Evolutionary conservation across 768 basidiomycete genomes (phyloP).

Genomic region (Suillus lakei): DNA sequence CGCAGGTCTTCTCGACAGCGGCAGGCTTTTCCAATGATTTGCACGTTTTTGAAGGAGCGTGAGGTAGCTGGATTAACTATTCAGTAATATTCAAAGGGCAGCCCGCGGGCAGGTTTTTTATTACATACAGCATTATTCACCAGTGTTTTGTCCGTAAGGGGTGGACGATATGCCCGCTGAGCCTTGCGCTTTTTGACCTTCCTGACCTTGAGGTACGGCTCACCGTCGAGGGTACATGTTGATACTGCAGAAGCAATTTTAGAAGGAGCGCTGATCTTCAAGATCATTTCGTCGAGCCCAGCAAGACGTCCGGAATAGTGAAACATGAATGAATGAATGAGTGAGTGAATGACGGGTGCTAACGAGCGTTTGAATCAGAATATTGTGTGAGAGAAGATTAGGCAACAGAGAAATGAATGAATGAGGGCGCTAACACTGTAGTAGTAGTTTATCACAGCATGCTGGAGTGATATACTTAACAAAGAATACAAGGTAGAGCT

Average conservation of each 20-base stretch:
- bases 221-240: constrained; percentile 23
- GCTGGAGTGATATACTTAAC: neutral
- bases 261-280: constrained; percentile 36
- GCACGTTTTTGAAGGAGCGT: constrained; percentile 4
- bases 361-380: constrained; percentile 19
- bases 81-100: constrained; percentile 19
- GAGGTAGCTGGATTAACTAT: constrained; percentile 12
- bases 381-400: too few relatives aligned
- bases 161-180: constrained; percentile 28
- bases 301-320: constrained; percentile 47
- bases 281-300: constrained; percentile 45
- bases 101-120: constrained; percentile 9
- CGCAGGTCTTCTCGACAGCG: neutral
- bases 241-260: constrained; percentile 34
- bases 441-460: constrained; percentile 2
- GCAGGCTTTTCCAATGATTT: neutral
- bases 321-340: constrained; percentile 30
- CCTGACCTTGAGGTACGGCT: constrained; percentile 24
- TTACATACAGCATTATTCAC: constrained; percentile 35
- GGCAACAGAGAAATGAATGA: constrained; percentile 7
- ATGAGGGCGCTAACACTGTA: constrained; percentile 11
- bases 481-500: constrained; percentile 8
- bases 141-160: constrained; percentile 38
- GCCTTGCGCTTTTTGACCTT: constrained; percentile 27
- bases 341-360: constrained; percentile 12